These are phyloP conservation scores for Leishmania arabica DNA, from an alignment of 208 protist genomes.

Conservation along the genomic window DNA sequence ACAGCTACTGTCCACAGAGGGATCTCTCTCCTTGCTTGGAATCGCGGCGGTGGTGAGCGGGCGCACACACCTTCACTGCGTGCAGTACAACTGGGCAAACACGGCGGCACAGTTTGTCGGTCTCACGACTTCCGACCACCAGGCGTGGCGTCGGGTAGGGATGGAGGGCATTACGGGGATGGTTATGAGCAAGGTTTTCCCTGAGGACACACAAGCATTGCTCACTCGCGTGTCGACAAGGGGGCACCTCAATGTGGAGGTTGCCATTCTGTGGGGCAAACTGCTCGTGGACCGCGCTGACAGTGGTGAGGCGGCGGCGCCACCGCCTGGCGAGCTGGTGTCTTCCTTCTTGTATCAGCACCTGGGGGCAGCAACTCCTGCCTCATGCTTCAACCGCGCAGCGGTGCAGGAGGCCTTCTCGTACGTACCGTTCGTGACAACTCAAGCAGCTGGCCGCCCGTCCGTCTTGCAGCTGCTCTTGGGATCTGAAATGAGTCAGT, in stretches of 20 bases:
- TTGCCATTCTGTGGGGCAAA: constrained; percentile 33
- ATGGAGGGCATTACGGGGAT: constrained; percentile 35
- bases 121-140: constrained; percentile 1
- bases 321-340: constrained; percentile 16
- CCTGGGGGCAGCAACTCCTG: neutral
- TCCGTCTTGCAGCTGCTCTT: constrained; percentile 22
- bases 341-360: constrained; percentile 11
- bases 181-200: constrained; percentile 4
- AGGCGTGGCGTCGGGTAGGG: constrained; percentile 24
- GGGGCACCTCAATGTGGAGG: constrained; percentile 8
- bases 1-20: neutral
- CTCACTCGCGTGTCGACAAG: neutral
- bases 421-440: constrained; percentile 29
- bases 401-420: constrained; percentile 27
- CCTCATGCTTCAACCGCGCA: neutral
- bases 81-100: neutral
- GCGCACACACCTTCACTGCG: neutral
- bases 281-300: constrained; percentile 10
- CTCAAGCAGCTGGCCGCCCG: constrained; percentile 11
- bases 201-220: neutral
- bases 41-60: constrained; percentile 27
- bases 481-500: neutral
- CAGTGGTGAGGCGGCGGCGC: neutral
- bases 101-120: constrained; percentile 5
- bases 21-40: constrained; percentile 17